Evolutionary conservation across 2,329 filamentous ascomycete genomes (phyloP).

Genomic region (Neocucurbitaria cava): DNA sequence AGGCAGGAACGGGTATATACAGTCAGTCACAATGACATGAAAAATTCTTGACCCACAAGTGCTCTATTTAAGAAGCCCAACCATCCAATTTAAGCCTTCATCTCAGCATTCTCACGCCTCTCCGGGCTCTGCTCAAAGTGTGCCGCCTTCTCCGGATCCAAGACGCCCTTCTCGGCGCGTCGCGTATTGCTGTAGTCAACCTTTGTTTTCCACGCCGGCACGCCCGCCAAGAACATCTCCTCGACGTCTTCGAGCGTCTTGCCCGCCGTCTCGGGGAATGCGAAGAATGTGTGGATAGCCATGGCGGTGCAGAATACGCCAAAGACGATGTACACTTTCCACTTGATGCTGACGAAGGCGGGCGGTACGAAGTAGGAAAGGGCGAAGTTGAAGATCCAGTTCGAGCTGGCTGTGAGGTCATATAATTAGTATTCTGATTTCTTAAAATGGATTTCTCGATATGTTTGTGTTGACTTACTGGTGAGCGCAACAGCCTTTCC

Average conservation of each 20-base stretch:
- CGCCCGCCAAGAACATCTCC: constrained; percentile 67
- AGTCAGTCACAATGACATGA: too few relatives aligned
- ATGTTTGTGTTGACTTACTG: too few relatives aligned
- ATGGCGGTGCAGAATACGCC: constrained; percentile 73
- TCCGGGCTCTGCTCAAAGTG: constrained; percentile 25
- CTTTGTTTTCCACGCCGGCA: constrained; percentile 64
- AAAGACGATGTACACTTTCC: constrained; percentile 76
- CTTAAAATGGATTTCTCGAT: too few relatives aligned
- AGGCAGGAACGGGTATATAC: too few relatives aligned
- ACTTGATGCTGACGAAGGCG: constrained; percentile 64
- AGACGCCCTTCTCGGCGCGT: constrained; percentile 30
- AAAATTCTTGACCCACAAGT: too few relatives aligned
- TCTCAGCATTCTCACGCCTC: constrained; percentile 26
- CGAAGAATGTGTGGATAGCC: constrained; percentile 71
- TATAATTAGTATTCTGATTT: too few relatives aligned
- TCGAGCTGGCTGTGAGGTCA: constrained; percentile 65
- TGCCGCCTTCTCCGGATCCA: constrained; percentile 34
- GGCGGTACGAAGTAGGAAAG: constrained; percentile 64
- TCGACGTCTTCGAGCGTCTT: constrained; percentile 81
- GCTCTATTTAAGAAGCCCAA: too few relatives aligned
- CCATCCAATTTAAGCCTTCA: constrained; percentile 17
- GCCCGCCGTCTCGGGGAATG: constrained; percentile 73
- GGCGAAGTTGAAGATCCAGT: constrained; percentile 68
- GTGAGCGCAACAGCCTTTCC: constrained; percentile 69
- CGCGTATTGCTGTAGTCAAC: constrained; percentile 32